phyloP scores from a whole-genome alignment of 768 basidiomycete genomes.

The Leccinum pellstonianum region DNA sequence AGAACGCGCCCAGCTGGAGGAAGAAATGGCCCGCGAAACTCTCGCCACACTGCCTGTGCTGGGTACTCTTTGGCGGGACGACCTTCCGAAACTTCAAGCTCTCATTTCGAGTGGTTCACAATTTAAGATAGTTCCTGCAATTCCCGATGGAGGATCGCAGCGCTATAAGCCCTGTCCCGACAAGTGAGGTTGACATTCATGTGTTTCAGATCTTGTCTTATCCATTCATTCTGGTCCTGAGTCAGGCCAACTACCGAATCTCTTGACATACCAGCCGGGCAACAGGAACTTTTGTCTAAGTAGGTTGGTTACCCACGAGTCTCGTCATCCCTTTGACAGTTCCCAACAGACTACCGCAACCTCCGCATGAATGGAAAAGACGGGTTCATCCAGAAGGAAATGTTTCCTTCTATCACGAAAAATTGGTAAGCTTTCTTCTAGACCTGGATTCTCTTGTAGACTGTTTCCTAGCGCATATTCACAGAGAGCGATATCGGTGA shows the following conservation, averaged over 20 bases:
- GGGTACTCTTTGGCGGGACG: background rate
- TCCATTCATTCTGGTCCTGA: background rate
- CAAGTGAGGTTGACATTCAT: background rate
- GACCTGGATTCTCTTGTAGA: background rate
- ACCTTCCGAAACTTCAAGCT: background rate
- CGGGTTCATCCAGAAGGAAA: slow-evolving; percentile 16
- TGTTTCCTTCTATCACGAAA: slow-evolving; percentile 11
- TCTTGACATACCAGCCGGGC: slow-evolving; percentile 9
- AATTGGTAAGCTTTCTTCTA: slow-evolving; percentile 6
- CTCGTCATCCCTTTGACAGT: background rate
- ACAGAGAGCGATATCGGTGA: slow-evolving; percentile 12
- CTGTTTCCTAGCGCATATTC: slow-evolving; percentile 13
- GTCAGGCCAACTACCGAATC: background rate
- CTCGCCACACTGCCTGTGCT: slow-evolving; percentile 4
- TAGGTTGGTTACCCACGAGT: background rate
- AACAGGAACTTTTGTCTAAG: slow-evolving; percentile 5
- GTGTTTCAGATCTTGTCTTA: background rate
- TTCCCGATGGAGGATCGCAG: slow-evolving; percentile 10
- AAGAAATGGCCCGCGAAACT: background rate
- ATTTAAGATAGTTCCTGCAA: background rate
- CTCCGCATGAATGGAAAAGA: slow-evolving; percentile 6
- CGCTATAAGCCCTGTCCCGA: slow-evolving; percentile 6
- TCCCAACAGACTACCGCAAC: background rate
- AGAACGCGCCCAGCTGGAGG: background rate
- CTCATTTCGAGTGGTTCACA: background rate